Evolutionary conservation across 2,329 filamentous ascomycete species (phyloP), one percentile per base, ranked within the genome.

Genomic region (Diaporthe helianthi): DNA sequence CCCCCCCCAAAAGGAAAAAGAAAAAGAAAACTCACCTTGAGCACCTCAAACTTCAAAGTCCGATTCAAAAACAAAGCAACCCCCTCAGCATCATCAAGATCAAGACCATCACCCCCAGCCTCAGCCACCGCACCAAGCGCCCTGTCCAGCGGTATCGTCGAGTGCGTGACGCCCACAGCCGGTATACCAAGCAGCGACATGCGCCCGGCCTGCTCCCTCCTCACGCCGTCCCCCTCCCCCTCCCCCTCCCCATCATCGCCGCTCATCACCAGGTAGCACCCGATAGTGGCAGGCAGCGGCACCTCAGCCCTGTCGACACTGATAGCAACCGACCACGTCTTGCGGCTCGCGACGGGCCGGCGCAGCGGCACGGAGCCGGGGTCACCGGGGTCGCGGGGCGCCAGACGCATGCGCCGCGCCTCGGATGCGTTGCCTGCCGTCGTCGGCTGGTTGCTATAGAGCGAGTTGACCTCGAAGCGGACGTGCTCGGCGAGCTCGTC

Each of bases 401-500:
- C 22, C 2, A 58, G 22, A 8, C 54, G 54, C 36, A 24, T 26
- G 54, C 54, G 58, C 19, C 44, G 44, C 29, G 58, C 41, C 58
- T 33, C 44, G 44, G 58, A 24, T n/a, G 12, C 58, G 41, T 63
- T 63, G 7, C 44, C 29, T 8, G 38, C 19, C 26, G 38, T 24
- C n/a, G 29, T 46, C 31, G 60, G 67, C n/a, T 51, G 22, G 19
- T 24, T 49, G 41, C 74, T 74, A 72, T 83, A 83, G 0, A 93
- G 77, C 1, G 79, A 82, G 61, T 86, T 81, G 19, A 91, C 84
- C 9, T 88, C 86, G 1, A 87, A 85, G 49, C 88, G 84, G 47
- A 93, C 81, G 75, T 91, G 91, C 72, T 86, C 85, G 41, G 83
- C 82, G 60, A 92, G 76, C 74, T 90, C 83, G 72, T 88, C 82